A percentile compares a stretch with the other conserved stretches of the same genome.
Evolutionary conservation across 257 asterid species (phyloP).

Genomic region (Linaria vulgaris): DNA sequence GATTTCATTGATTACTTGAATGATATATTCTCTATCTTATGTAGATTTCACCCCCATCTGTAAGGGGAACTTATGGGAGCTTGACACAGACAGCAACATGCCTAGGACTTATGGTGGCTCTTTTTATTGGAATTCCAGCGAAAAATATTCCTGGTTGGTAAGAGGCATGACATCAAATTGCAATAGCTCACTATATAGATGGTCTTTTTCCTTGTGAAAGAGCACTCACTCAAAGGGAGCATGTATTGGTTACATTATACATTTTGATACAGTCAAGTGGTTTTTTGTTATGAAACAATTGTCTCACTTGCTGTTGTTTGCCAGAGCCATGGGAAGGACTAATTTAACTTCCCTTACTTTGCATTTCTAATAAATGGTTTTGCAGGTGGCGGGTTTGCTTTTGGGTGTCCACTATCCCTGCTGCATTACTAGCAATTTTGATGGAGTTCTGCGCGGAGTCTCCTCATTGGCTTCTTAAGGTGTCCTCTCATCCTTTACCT

Average conservation of each 20-base stretch:
- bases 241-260: slow-evolving; percentile 1
- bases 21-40: slow-evolving; percentile 31
- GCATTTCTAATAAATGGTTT: slow-evolving; percentile 9
- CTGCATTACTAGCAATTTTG: slow-evolving; percentile 66
- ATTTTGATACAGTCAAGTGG: slow-evolving; percentile 16
- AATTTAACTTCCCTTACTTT: slow-evolving; percentile 3
- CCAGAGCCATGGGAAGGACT: background rate
- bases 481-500: slow-evolving; percentile 28
- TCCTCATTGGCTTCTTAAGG: slow-evolving; percentile 97
- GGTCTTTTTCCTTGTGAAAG: slow-evolving; percentile 3
- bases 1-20: slow-evolving; percentile 11
- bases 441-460: slow-evolving; percentile 86
- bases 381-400: slow-evolving; percentile 97
- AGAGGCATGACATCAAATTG: slow-evolving; percentile 30
- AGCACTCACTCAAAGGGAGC: slow-evolving; percentile 8
- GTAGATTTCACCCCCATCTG: slow-evolving; percentile 90
- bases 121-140: slow-evolving; percentile 80
- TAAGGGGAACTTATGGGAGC: slow-evolving; percentile 93
- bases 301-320: slow-evolving; percentile 22
- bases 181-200: background rate
- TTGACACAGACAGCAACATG: slow-evolving; percentile 90
- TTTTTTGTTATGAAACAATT: slow-evolving; percentile 15
- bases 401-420: slow-evolving; percentile 88
- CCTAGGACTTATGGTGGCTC: slow-evolving; percentile 73
- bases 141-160: slow-evolving; percentile 72